Evolutionary conservation across 805 yeast species (phyloP).

Genomic region (Kregervanrija fluxuum): DNA sequence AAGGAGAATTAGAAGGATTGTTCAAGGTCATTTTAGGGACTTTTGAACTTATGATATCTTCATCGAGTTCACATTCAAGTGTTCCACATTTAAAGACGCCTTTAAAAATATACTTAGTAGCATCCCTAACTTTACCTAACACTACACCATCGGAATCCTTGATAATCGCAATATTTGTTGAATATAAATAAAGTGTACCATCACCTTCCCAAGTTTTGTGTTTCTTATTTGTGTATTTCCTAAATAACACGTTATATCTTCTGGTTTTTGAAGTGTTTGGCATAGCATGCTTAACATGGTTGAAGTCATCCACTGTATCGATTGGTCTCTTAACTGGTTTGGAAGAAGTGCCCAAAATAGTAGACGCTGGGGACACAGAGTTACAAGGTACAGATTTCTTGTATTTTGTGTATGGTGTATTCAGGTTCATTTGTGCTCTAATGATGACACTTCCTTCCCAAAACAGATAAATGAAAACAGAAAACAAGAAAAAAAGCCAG

Average conservation of each 20-base stretch:
- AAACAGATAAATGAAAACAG: too few relatives aligned
- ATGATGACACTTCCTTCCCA: too few relatives aligned
- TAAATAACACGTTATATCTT: conserved; percentile 43
- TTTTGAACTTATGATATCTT: conserved; percentile 20
- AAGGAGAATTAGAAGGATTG: too few relatives aligned
- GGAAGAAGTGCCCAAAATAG: too few relatives aligned
- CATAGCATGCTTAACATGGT: too few relatives aligned
- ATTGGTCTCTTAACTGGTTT: too few relatives aligned
- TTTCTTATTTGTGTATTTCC: conserved; percentile 70
- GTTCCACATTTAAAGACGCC: conserved; percentile 42
- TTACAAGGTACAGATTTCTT: not conserved
- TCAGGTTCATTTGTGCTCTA: conserved; percentile 2
- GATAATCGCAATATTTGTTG: conserved; percentile 14
- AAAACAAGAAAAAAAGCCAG: too few relatives aligned
- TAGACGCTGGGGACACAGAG: not conserved
- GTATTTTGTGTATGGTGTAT: not conserved
- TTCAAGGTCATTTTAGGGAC: conserved; percentile 1
- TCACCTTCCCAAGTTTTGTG: conserved; percentile 96
- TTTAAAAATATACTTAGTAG: conserved; percentile 17
- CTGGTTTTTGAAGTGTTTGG: not conserved
- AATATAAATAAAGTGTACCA: conserved; percentile 44
- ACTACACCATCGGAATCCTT: conserved; percentile 25
- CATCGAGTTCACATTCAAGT: conserved; percentile 58
- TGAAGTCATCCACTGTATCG: too few relatives aligned
- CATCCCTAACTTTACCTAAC: conserved; percentile 15